These are phyloP conservation scores for Austroboletus niveus DNA, from an alignment of 1,284 basidiomycete genomes.

Conservation along the genomic window DNA sequence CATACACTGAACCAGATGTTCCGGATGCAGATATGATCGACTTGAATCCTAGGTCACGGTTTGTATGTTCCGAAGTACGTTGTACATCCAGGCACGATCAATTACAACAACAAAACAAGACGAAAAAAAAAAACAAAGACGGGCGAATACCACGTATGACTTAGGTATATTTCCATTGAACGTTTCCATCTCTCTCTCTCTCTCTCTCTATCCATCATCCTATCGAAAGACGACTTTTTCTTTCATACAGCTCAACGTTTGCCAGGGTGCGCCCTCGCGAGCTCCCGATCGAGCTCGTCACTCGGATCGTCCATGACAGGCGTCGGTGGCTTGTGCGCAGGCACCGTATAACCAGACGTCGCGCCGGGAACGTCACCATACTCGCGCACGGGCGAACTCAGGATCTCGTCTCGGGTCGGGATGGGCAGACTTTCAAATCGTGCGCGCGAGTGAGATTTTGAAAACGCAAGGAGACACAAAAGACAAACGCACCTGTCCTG, in stretches of 20 bases:
- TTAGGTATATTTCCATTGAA: too few species aligned
- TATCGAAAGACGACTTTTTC: too few species aligned
- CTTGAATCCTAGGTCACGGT: too few species aligned
- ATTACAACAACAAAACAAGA: too few species aligned
- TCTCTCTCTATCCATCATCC: too few species aligned
- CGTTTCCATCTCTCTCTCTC: too few species aligned
- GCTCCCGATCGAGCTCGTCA: slow-evolving; percentile 81
- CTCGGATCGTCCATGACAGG: slow-evolving; percentile 82
- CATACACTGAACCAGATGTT: too few species aligned
- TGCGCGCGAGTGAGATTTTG: slow-evolving; percentile 4
- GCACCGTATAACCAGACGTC: slow-evolving; percentile 64
- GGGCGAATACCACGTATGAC: too few species aligned
- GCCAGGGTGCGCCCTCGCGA: slow-evolving; percentile 40
- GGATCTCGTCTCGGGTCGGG: slow-evolving; percentile 75
- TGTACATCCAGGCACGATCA: too few species aligned
- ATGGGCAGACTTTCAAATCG: slow-evolving; percentile 57
- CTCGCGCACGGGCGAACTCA: slow-evolving; percentile 71
- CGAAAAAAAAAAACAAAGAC: too few species aligned
- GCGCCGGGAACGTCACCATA: slow-evolving; percentile 55
- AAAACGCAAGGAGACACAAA: neutral
- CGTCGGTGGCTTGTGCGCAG: slow-evolving; percentile 46
- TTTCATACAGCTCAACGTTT: neutral
- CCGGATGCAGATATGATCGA: too few species aligned
- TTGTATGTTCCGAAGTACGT: too few species aligned
- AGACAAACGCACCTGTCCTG: slow-evolving; percentile 59